phyloP scores from a whole-genome alignment of 2,329 filamentous ascomycete species.

The Fusarium sp. region DNA sequence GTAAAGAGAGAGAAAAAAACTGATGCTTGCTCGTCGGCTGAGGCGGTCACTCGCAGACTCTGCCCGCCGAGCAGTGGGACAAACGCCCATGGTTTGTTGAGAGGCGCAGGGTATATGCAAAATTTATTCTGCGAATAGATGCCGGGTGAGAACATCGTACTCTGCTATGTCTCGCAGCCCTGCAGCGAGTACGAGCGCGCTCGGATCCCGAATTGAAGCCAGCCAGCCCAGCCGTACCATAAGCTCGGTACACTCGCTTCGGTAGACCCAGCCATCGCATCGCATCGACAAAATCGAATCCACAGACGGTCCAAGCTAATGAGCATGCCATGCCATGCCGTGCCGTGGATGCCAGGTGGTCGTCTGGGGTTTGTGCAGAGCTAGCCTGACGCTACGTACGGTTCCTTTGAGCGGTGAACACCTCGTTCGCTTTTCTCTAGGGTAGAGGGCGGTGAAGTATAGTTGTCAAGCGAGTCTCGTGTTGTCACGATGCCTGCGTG shows the following conservation, averaged over 20 bases:
- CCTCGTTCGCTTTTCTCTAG: conserved; percentile 32
- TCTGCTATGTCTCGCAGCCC: conserved; percentile 7
- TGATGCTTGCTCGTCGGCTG: conserved; percentile 26
- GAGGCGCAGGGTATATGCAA: conserved; percentile 32
- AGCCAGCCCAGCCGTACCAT: conserved; percentile 9
- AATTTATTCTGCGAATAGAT: conserved; percentile 10
- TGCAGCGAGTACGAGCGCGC: conserved; percentile 14
- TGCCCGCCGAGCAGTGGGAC: conserved; percentile 19
- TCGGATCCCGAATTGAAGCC: conserved; percentile 11
- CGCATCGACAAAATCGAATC: conserved; percentile 1
- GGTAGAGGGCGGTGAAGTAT: conserved; percentile 45
- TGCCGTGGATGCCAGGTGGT: conserved; percentile 32
- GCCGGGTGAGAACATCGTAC: conserved; percentile 19
- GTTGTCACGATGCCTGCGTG: conserved; percentile 24
- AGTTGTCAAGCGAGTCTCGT: conserved; percentile 20
- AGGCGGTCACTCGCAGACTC: conserved; percentile 32
- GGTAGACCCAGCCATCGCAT: conserved; percentile 21
- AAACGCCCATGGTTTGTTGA: conserved; percentile 29
- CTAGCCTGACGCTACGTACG: conserved; percentile 34
- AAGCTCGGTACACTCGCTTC: conserved; percentile 23
- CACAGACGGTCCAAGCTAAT: conserved; percentile 18
- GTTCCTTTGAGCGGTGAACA: conserved; percentile 43
- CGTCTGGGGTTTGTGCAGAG: conserved; percentile 39
- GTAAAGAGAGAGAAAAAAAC: not conserved
- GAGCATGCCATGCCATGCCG: conserved; percentile 16